A percentile compares a stretch with the other conserved stretches of the same genome.
These are phyloP conservation scores for Diaporthe velutina DNA, from an alignment of 2,329 filamentous ascomycete species.

Conservation along the genomic window DNA sequence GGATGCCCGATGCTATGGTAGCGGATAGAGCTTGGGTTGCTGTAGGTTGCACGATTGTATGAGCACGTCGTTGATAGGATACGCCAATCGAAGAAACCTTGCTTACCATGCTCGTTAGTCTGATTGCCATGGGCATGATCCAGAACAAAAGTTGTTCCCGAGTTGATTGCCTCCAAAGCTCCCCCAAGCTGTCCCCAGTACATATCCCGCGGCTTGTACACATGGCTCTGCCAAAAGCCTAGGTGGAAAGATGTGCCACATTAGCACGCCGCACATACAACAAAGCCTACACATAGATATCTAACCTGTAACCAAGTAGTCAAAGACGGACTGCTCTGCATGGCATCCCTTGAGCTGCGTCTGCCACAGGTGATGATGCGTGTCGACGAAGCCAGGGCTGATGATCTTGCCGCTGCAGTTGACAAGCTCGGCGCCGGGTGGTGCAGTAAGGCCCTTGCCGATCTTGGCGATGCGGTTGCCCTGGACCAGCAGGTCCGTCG, in stretches of 20 bases:
- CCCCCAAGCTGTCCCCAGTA: conserved; percentile 20
- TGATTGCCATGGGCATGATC: conserved; percentile 13
- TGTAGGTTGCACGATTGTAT: neutral
- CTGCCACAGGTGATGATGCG: conserved; percentile 25
- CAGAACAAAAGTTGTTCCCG: conserved; percentile 16
- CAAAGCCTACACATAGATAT: neutral
- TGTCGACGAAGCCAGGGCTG: conserved; percentile 15
- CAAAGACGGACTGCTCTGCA: neutral
- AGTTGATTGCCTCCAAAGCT: conserved; percentile 7
- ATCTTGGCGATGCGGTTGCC: conserved; percentile 31
- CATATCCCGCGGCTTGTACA: conserved; percentile 6
- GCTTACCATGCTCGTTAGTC: neutral
- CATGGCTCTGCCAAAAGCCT: conserved; percentile 16
- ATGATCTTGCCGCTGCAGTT: conserved; percentile 23
- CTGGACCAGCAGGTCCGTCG: conserved; percentile 40
- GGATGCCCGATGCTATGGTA: neutral
- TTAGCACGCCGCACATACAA: neutral
- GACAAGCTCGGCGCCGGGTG: neutral
- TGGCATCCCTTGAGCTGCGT: conserved; percentile 12
- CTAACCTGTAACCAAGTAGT: neutral
- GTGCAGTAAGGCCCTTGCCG: conserved; percentile 24
- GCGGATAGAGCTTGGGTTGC: neutral
- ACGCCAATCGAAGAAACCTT: too few species aligned
- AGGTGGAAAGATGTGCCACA: neutral
- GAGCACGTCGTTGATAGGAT: neutral